Evolutionary conservation across 331 rosid species (phyloP), one percentile per base, ranked within the genome.

Genomic region (Acacia pycnantha): DNA sequence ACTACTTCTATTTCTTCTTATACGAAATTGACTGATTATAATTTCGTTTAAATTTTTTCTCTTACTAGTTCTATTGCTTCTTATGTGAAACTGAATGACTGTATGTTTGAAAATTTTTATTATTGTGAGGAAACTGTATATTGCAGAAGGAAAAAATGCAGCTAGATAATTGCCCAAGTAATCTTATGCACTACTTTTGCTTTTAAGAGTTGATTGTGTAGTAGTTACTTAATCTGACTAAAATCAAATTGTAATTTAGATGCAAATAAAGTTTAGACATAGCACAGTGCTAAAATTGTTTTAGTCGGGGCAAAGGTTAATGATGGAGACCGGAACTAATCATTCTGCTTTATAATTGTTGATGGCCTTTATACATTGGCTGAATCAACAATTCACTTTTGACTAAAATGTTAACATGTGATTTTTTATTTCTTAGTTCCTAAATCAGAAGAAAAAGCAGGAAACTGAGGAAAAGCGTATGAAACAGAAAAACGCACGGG

Each of bases 391-490:
- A 31, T 51, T 71, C 59, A n/a, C 14, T 43, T 69, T n/a, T 41
- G 64, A 33, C 54, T 74, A 66, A 82, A n/a, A 47, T 70, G 78
- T 66, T 76, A 66, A 59, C 74, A 11, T 19, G 33, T 13, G 2
- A 26, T 53, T 61, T 67, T 66, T 79, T 84, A 16, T 77, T 79
- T 80, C 74, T 24, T 85, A 95, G 98, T 93, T 89, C 86, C 79
- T 95, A 78, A 88, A 46, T 73, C 97, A 88, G 80, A 90, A 90
- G 86, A 95, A 91, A 83, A 95, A 91, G 85, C 94, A 90, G 72
- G 97, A 95, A 83, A 92, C 79, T 3, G 97, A 95, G 77, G 97
- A 95, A 73, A 95, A 91, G 69, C 95, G 98, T 24, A 82, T 27
- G 76, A 93, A 90, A 81, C 93, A 87, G 69, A 95, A 91, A 89